These are phyloP conservation scores for Blepharisma stoltei DNA, from an alignment of 73 alveolate species.

Conservation along the genomic window DNA sequence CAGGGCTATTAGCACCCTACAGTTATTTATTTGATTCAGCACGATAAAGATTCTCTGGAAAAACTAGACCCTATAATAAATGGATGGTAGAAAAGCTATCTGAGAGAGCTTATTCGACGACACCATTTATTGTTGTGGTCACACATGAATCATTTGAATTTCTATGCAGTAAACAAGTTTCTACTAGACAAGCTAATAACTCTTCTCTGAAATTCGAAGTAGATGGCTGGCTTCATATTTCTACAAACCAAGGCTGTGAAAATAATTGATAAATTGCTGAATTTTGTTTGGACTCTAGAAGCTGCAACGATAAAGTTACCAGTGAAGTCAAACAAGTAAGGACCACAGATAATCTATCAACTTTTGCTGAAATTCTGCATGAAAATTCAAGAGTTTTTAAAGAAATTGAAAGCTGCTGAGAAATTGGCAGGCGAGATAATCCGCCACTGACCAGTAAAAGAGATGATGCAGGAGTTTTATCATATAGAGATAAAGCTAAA, in stretches of 20 bases:
- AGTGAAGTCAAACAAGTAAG: neutral
- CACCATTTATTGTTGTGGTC: too few relatives aligned
- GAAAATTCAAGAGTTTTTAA: neutral
- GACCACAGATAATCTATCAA: slow-evolving; percentile 4
- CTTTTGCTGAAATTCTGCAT: neutral
- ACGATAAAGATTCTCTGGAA: too few relatives aligned
- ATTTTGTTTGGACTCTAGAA: neutral
- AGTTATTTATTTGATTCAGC: too few relatives aligned
- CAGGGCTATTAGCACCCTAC: too few relatives aligned
- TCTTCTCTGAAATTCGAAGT: neutral
- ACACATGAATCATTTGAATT: neutral
- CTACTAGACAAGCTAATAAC: slow-evolving; percentile 9
- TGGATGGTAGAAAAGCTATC: too few relatives aligned
- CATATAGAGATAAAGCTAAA: neutral
- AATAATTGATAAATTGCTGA: slow-evolving; percentile 23
- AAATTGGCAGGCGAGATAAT: neutral
- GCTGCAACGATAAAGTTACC: neutral
- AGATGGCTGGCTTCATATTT: neutral
- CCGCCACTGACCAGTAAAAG: slow-evolving; percentile 13
- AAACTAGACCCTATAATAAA: too few relatives aligned
- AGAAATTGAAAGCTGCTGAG: neutral
- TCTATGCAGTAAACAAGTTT: neutral
- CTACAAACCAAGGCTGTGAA: slow-evolving; percentile 24
- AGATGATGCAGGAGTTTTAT: neutral
- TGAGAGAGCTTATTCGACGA: too few relatives aligned